Conservation (phyloP, 129 eudicot genomes). For the Pittosporum tobira region DNA sequence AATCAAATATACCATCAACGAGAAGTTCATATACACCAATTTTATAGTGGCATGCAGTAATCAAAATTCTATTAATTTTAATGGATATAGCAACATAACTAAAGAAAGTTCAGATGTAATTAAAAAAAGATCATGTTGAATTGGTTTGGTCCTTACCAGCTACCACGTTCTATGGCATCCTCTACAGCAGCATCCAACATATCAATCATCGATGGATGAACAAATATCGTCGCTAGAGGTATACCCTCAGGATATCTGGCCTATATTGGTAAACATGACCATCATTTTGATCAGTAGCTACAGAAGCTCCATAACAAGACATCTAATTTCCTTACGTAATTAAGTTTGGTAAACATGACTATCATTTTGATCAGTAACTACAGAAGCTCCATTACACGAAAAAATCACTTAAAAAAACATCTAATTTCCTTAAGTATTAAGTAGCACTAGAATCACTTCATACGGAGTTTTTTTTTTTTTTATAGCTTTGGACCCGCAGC, state of each 20-base stretch:
- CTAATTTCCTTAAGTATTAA: too few species aligned
- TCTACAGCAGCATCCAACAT: constrained; percentile 91
- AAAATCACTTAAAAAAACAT: too few species aligned
- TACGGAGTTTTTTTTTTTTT: too few species aligned
- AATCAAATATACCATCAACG: too few species aligned
- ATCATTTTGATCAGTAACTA: neutral
- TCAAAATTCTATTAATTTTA: too few species aligned
- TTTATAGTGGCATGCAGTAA: too few species aligned
- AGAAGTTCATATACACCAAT: too few species aligned
- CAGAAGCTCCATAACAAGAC: constrained; percentile 5
- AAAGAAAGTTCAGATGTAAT: neutral
- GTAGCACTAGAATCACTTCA: too few species aligned
- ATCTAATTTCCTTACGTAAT: too few species aligned
- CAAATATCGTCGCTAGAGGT: constrained; percentile 63
- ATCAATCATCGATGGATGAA: constrained; percentile 81
- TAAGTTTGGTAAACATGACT: too few species aligned
- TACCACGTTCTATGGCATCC: constrained; percentile 81
- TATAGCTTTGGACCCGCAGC: too few species aligned
- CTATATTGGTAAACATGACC: constrained; percentile 34
- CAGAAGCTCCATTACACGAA: neutral
- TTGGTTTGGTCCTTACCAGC: constrained; percentile 65
- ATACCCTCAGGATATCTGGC: constrained; percentile 95
- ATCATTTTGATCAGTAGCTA: constrained; percentile 23
- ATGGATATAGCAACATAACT: too few species aligned
- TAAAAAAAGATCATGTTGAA: neutral